A percentile compares a stretch with the other conserved stretches of the same genome.
phyloP scores from a whole-genome alignment of 805 yeast genomes.

The Suhomyces emberorum region DNA sequence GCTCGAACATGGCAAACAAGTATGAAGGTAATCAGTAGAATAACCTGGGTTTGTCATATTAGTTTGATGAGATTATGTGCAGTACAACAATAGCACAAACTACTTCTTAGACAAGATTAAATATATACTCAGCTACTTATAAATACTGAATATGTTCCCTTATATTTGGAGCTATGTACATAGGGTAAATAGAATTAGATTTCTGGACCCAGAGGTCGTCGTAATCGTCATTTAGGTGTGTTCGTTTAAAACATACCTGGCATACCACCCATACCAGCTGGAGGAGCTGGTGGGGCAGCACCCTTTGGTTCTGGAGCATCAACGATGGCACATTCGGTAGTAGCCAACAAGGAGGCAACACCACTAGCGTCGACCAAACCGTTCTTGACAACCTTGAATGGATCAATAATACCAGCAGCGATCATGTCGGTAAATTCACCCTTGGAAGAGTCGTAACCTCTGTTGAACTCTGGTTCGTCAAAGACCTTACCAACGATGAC shows the following conservation, averaged over 20 bases:
- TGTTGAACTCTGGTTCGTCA: constrained; percentile 69
- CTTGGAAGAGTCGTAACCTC: constrained; percentile 88
- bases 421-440: constrained; percentile 95
- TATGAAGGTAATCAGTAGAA: no score
- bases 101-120: no score
- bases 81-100: no score
- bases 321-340: constrained; percentile 97
- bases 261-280: constrained; percentile 55
- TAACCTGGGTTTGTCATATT: no score
- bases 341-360: constrained; percentile 94
- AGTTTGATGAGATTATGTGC: no score
- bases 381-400: constrained; percentile 95
- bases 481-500: constrained; percentile 89
- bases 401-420: constrained; percentile 96
- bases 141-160: no score
- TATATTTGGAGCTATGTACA: constrained; percentile 1
- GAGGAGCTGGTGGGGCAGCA: constrained; percentile 51
- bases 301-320: constrained; percentile 85
- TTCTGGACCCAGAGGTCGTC: not conserved
- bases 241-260: constrained; percentile 25
- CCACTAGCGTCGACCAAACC: constrained; percentile 96
- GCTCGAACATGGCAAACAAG: constrained; percentile 12
- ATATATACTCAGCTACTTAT: no score
- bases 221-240: not conserved
- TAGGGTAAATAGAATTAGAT: not conserved